Evolutionary conservation across 1,139 yeast species (phyloP).

Genomic region (Yamadazyma sp.): DNA sequence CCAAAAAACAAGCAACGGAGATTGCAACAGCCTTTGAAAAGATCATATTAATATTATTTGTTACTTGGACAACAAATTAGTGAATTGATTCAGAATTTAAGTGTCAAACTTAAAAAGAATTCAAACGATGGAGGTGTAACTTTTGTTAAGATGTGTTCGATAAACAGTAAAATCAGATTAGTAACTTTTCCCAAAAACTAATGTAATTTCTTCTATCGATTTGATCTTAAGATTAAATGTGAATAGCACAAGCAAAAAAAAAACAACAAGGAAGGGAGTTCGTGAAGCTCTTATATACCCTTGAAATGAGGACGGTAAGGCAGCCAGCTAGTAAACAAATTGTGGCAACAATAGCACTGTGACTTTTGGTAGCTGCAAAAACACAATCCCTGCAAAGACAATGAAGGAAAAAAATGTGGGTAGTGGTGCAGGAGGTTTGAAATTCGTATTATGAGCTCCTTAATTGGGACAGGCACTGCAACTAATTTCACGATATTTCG

Average conservation of each 20-base stretch:
- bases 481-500: too few relatives aligned
- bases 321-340: neutral
- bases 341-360: neutral
- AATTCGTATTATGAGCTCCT: too few relatives aligned
- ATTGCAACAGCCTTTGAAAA: constrained; percentile 17
- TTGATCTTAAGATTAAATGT: neutral
- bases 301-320: neutral
- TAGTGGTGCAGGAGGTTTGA: too few relatives aligned
- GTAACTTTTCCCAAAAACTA: constrained; percentile 17
- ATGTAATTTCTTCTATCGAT: constrained; percentile 5
- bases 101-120: constrained; percentile 9
- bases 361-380: neutral
- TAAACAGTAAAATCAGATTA: constrained; percentile 6
- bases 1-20: constrained; percentile 17
- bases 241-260: constrained; percentile 1
- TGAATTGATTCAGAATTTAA: constrained; percentile 6
- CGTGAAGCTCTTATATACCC: neutral
- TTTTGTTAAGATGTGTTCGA: constrained; percentile 2
- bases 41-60: constrained; percentile 15
- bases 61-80: constrained; percentile 1
- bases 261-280: neutral
- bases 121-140: constrained; percentile 7
- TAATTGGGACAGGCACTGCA: too few relatives aligned
- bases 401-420: too few relatives aligned
- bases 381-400: neutral